Evolutionary conservation across 176 grass and related monocot species (phyloP).

Genomic region (Bonia amplexicaulis): DNA sequence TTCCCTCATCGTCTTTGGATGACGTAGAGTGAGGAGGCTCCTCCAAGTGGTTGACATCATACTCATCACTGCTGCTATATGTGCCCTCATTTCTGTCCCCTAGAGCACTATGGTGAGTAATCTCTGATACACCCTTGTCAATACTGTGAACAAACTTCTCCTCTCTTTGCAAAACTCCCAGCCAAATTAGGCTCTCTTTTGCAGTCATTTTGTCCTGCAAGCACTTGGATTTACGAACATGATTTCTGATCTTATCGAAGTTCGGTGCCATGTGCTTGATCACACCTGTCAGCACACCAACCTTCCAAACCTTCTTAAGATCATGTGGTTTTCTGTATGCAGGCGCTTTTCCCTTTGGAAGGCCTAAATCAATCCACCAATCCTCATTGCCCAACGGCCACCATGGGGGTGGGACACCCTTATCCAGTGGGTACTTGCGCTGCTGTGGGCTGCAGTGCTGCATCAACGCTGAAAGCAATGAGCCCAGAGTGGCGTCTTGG

Average conservation of each 20-base stretch:
- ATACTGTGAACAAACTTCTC: slow-evolving; percentile 39
- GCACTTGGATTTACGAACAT: slow-evolving; percentile 46
- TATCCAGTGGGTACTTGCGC: slow-evolving; percentile 51
- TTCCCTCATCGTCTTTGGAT: slow-evolving; percentile 47
- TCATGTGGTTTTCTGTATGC: slow-evolving; percentile 62
- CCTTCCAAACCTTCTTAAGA: slow-evolving; percentile 68
- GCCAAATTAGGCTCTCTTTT: slow-evolving; percentile 84
- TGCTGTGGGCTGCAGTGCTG: slow-evolving; percentile 53
- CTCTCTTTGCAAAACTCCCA: slow-evolving; percentile 57
- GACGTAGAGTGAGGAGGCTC: slow-evolving; percentile 40
- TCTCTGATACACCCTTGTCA: slow-evolving; percentile 30
- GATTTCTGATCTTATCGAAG: slow-evolving; percentile 38
- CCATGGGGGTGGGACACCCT: slow-evolving; percentile 52
- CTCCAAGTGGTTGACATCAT: slow-evolving; percentile 54
- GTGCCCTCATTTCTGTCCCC: slow-evolving; percentile 36
- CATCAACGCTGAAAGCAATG: slow-evolving; percentile 58
- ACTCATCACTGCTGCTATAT: slow-evolving; percentile 63
- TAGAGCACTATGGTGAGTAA: slow-evolving; percentile 24
- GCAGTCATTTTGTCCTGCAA: slow-evolving; percentile 64
- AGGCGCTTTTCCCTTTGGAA: slow-evolving; percentile 18
- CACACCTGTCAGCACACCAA: slow-evolving; percentile 45
- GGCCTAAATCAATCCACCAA: slow-evolving; percentile 46
- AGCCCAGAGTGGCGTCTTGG: slow-evolving; percentile 51
- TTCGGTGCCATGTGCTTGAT: slow-evolving; percentile 61
- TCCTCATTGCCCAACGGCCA: slow-evolving; percentile 55